Conservation (phyloP, 2,329 filamentous ascomycete species). For the Claviceps spartinae region DNA sequence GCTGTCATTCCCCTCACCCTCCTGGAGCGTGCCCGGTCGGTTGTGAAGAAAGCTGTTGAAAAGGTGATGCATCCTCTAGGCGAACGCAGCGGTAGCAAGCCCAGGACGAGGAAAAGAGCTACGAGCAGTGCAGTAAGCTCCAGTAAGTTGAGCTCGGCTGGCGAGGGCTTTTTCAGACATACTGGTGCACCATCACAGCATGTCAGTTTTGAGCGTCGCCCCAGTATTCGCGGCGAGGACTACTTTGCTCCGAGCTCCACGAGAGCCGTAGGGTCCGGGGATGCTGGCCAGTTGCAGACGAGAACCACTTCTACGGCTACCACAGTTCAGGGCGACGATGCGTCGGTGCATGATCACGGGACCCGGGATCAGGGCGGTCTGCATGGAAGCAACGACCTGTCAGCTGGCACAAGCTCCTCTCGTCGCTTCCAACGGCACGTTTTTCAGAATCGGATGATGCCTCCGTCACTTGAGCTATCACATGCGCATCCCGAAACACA, state of each 20-base stretch:
- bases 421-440: slow-evolving; percentile 27
- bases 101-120: slow-evolving; percentile 34
- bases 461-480: slow-evolving; percentile 29
- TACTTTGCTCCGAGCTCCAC: slow-evolving; percentile 30
- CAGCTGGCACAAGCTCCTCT: slow-evolving; percentile 3
- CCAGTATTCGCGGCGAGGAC: slow-evolving; percentile 40
- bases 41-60: slow-evolving; percentile 52
- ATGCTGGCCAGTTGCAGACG: slow-evolving; percentile 14
- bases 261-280: slow-evolving; percentile 20
- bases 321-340: slow-evolving; percentile 13
- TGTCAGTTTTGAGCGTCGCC: slow-evolving; percentile 37
- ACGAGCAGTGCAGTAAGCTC: slow-evolving; percentile 47
- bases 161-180: slow-evolving; percentile 34
- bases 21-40: slow-evolving; percentile 71
- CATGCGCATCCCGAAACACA: slow-evolving; percentile 14
- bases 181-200: slow-evolving; percentile 39
- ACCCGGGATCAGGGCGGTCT: background rate
- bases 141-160: slow-evolving; percentile 28
- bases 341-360: slow-evolving; percentile 20
- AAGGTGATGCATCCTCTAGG: slow-evolving; percentile 49
- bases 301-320: slow-evolving; percentile 9
- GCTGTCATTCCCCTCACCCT: slow-evolving; percentile 85
- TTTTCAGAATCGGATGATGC: slow-evolving; percentile 27
- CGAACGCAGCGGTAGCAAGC: slow-evolving; percentile 41
- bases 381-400: slow-evolving; percentile 11